Evolutionary conservation across 179 eudicot species (phyloP).

Genomic region (Dionaea muscipula): DNA sequence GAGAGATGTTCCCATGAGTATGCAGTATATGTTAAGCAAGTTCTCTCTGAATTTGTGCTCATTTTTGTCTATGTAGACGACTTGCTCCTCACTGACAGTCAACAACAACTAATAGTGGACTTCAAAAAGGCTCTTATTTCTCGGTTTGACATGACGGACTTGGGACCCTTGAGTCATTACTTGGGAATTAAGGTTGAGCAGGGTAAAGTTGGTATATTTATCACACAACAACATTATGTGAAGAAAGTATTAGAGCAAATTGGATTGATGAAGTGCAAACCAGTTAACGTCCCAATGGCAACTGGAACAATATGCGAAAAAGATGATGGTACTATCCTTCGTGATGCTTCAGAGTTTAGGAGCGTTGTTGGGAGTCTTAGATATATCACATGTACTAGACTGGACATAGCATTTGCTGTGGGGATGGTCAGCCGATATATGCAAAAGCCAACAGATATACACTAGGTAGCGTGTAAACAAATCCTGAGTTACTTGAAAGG

Average conservation of each 20-base stretch:
- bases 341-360: too few species aligned
- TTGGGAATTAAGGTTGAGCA: background rate
- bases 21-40: background rate
- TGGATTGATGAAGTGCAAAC: background rate
- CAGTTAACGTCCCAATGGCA: background rate
- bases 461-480: too few species aligned
- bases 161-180: too few species aligned
- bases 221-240: background rate
- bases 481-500: too few species aligned
- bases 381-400: too few species aligned
- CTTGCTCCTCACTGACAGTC: background rate
- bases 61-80: conserved; percentile 4
- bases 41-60: background rate
- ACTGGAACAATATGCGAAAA: background rate
- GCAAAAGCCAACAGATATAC: too few species aligned
- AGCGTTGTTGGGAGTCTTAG: too few species aligned
- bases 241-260: background rate
- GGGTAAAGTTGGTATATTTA: background rate
- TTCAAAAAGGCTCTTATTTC: background rate
- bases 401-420: too few species aligned
- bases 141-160: too few species aligned
- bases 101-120: background rate
- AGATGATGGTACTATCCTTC: background rate
- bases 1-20: conserved; percentile 2
- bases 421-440: too few species aligned